phyloP scores from a whole-genome alignment of 371 early-diverging fungal species.

The Mucor mucedo region DNA sequence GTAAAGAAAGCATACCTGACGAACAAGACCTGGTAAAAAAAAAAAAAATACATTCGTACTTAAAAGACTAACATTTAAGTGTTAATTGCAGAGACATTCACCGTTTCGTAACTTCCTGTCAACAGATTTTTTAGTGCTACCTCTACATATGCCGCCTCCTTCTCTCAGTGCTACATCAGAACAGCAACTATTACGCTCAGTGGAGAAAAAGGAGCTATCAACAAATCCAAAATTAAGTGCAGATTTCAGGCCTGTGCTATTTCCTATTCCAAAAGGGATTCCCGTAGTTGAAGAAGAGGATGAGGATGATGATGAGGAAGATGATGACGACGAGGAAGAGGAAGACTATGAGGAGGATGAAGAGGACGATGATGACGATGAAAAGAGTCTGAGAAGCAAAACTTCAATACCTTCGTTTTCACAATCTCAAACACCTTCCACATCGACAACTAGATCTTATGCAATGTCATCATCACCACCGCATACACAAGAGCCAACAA shows the following conservation, averaged over 20 bases:
- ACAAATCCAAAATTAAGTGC: background rate
- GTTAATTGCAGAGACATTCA: slow-evolving; percentile 14
- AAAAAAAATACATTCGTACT: background rate
- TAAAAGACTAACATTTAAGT: slow-evolving; percentile 8
- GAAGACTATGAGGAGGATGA: slow-evolving; percentile 26
- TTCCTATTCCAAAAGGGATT: slow-evolving; percentile 17
- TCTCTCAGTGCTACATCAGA: slow-evolving; percentile 41
- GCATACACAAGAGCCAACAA: slow-evolving; percentile 9
- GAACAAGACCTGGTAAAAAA: slow-evolving; percentile 51
- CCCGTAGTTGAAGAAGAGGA: slow-evolving; percentile 23
- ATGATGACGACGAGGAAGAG: slow-evolving; percentile 32
- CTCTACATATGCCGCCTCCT: slow-evolving; percentile 58
- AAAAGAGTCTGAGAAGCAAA: slow-evolving; percentile 11
- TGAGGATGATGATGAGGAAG: slow-evolving; percentile 32
- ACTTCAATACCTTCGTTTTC: slow-evolving; percentile 47
- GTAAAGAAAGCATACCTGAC: slow-evolving; percentile 57
- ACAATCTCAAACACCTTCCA: slow-evolving; percentile 34
- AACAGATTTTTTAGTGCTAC: slow-evolving; percentile 53
- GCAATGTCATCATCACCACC: slow-evolving; percentile 51
- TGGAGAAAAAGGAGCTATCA: background rate
- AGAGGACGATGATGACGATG: slow-evolving; percentile 17
- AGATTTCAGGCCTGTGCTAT: slow-evolving; percentile 18
- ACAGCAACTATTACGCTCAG: background rate
- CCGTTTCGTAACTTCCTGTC: slow-evolving; percentile 52
- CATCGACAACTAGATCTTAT: slow-evolving; percentile 41